Conservation (phyloP, 495 filamentous ascomycete species). For the Neurospora sp. region DNA sequence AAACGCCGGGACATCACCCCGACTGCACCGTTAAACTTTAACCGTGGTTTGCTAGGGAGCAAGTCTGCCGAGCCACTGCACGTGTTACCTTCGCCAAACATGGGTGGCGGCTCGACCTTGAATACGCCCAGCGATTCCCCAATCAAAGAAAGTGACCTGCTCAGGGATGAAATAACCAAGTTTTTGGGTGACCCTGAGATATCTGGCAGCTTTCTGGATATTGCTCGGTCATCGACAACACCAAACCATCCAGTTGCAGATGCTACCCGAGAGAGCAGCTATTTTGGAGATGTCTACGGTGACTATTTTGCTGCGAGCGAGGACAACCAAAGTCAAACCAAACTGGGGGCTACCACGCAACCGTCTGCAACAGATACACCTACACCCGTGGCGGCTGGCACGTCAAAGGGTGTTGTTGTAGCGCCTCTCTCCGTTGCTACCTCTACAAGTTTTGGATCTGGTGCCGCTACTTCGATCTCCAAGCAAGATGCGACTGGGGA, state of each 20-base stretch:
- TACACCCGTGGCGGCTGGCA: not conserved
- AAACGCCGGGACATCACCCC: conserved; percentile 26
- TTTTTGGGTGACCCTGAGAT: conserved; percentile 48
- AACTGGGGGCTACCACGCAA: not conserved
- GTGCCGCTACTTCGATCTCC: not conserved
- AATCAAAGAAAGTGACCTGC: conserved; percentile 63
- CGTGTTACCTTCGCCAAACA: conserved; percentile 22
- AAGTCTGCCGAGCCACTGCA: conserved; percentile 4
- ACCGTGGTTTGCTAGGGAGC: conserved; percentile 13
- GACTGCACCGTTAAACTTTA: conserved; percentile 41
- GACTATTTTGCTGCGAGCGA: conserved; percentile 30
- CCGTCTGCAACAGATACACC: not conserved
- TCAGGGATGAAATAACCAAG: conserved; percentile 72
- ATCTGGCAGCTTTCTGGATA: conserved; percentile 2
- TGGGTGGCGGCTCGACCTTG: conserved; percentile 43
- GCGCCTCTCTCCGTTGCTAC: not conserved
- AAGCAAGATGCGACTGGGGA: not conserved
- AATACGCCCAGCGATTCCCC: conserved; percentile 47
- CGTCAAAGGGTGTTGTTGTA: not conserved
- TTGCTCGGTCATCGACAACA: conserved; percentile 3
- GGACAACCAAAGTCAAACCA: conserved; percentile 10
- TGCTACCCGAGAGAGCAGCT: conserved; percentile 32
- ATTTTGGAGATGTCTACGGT: conserved; percentile 35
- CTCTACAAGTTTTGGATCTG: not conserved
- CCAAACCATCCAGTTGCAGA: conserved; percentile 17